Base-by-base conservation (phyloP, 2,329 filamentous ascomycete genomes). In the Ceratocystis colombiana region DNA sequence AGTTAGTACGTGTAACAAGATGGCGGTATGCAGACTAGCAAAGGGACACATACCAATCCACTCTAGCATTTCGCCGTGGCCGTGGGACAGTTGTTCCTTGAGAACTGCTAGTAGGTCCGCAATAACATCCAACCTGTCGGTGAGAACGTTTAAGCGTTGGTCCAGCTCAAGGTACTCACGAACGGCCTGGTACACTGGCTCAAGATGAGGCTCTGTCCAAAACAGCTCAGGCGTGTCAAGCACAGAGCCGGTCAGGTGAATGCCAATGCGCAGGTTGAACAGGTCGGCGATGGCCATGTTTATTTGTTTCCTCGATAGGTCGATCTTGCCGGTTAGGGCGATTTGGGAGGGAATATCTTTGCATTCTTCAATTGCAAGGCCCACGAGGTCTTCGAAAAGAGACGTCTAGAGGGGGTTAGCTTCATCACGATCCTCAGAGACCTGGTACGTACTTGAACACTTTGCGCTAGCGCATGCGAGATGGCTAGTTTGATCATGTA, bases 221-320 rank as follows among this genome's bases (percentile, higher is more conserved):
- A 99, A 97, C 53, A 99, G 82, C 77, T 99, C 94, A 0, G 94
- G 94, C 8, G 92, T 96, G 75, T 99, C 94, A 48, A 99, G 86
- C 5, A 99, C 92, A 37, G 90, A 96, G 44, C 94, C 94, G 75
- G 97, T 96, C 63, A 99, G 82, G 77, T 99, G 95, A 73, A 99
- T 97, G 75, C 94, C 96, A 78, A 99, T 97, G 68, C 94, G 86
- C 41, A 99, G 79, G 73, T 99, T 97, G 76, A 99, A 99, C 65
- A 99, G 84, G 78, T 99, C 92, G 74, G 94, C 94, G 68, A 99
- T 96, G 77, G 97, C 92, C 92, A 97, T 97, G 79, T 97, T 97
- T 80, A 99, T 96, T 74, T 97, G 86, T 68, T 86, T 85, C 55
- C 93, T 86, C 67, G 87, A 90, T 67, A 99, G 84, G 66, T 89